Percentiles rank a stretch among this genome's conserved stretches.
Conservation (phyloP, 805 yeast species). For the Metschnikowia orientalis region DNA sequence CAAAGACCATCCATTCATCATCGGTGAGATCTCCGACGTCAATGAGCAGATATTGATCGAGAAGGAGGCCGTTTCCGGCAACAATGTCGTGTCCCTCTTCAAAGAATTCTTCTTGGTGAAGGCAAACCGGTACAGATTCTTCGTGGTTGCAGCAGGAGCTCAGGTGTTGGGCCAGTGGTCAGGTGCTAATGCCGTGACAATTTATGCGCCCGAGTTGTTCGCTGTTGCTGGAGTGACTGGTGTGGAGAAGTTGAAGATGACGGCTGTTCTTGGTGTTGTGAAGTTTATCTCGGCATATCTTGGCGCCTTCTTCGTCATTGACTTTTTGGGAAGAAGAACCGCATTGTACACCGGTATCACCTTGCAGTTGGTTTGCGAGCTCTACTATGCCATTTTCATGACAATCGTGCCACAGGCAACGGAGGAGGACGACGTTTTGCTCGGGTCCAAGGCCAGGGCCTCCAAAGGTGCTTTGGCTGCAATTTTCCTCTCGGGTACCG, state of each 20-base stretch:
- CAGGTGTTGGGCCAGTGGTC: conserved; percentile 57
- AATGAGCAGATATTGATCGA: conserved; percentile 55
- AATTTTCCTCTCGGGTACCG: conserved; percentile 46
- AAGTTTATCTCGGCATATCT: conserved; percentile 47
- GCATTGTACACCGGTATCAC: conserved; percentile 47
- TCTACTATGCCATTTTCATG: conserved; percentile 46
- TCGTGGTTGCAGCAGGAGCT: conserved; percentile 37
- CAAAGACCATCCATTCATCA: conserved; percentile 45
- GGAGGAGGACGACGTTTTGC: conserved; percentile 23
- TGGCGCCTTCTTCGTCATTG: conserved; percentile 51
- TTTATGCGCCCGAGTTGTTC: conserved; percentile 52
- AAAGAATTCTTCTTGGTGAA: conserved; percentile 34
- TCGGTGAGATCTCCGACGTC: conserved; percentile 42
- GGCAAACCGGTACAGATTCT: conserved; percentile 44
- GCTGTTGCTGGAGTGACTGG: conserved; percentile 44
- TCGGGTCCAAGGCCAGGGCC: conserved; percentile 32
- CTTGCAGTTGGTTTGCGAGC: conserved; percentile 39
- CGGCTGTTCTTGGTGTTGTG: conserved; percentile 51
- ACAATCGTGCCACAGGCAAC: conserved; percentile 43
- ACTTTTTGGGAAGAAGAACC: conserved; percentile 48
- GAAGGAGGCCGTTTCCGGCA: conserved; percentile 42
- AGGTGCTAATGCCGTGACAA: conserved; percentile 54
- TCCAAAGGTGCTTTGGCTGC: conserved; percentile 49
- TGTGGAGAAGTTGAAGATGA: conserved; percentile 40
- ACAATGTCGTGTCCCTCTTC: conserved; percentile 17